Percentiles rank a stretch among this genome's conserved stretches.
Evolutionary conservation across 768 basidiomycete genomes (phyloP).

Genomic region (Exidia glandulosa): DNA sequence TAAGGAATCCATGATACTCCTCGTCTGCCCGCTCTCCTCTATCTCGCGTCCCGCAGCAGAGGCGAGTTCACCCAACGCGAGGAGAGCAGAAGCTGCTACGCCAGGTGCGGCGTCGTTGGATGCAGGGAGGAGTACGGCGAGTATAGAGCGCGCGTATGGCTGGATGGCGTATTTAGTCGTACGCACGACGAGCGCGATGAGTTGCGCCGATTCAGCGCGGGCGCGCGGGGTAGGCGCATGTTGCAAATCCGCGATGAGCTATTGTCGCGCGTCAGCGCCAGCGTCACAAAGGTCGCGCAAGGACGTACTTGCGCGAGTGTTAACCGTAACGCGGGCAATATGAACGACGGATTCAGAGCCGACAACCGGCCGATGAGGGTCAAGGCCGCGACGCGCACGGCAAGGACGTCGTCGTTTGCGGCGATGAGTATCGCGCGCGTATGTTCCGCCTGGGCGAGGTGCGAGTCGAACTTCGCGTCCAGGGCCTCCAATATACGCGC

Average conservation of each 20-base stretch:
- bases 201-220: constrained; percentile 76
- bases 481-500: constrained; percentile 76
- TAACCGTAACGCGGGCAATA: constrained; percentile 92
- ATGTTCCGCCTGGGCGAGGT: constrained; percentile 95
- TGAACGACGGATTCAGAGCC: constrained; percentile 84
- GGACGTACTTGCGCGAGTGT: constrained; percentile 41
- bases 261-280: background rate
- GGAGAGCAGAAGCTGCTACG: constrained; percentile 84
- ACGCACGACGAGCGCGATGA: constrained; percentile 79
- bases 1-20: constrained; percentile 82
- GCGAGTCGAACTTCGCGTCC: constrained; percentile 90
- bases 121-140: constrained; percentile 84
- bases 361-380: constrained; percentile 85
- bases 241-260: background rate
- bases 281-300: background rate
- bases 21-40: constrained; percentile 49
- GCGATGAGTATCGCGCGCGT: constrained; percentile 94
- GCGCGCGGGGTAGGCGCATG: background rate
- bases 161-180: constrained; percentile 90
- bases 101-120: constrained; percentile 75
- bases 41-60: constrained; percentile 91
- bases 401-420: constrained; percentile 91
- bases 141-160: constrained; percentile 88
- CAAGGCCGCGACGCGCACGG: constrained; percentile 87
- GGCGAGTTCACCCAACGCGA: constrained; percentile 89